Evolutionary conservation across 129 eudicot species (phyloP).

Genomic region (Saussurea involucrata): DNA sequence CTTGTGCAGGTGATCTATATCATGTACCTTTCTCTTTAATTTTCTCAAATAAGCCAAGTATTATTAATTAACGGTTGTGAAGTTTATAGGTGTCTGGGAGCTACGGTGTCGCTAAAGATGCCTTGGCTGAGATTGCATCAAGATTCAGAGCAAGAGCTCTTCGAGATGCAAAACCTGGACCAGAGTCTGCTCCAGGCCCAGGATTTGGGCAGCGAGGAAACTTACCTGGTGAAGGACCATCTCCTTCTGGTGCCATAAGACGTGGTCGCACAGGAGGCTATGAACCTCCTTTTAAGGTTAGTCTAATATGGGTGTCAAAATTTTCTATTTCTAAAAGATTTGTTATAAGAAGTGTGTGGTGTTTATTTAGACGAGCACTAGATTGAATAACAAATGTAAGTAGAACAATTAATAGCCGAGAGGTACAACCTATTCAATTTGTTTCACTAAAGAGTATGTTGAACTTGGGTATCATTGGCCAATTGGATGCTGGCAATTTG

Average conservation of each 20-base stretch:
- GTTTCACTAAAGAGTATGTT: background rate
- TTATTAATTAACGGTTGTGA: background rate
- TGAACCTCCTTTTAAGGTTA: slow-evolving; percentile 48
- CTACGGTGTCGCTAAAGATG: slow-evolving; percentile 65
- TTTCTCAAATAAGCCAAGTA: background rate
- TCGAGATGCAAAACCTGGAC: slow-evolving; percentile 52
- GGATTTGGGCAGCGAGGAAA: slow-evolving; percentile 40
- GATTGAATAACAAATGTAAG: background rate
- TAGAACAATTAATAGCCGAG: background rate
- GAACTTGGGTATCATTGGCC: background rate
- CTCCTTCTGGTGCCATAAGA: slow-evolving; percentile 35
- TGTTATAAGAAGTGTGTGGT: background rate
- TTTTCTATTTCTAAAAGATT: background rate
- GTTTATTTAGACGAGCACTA: background rate
- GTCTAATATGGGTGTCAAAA: background rate
- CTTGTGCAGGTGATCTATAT: slow-evolving; percentile 67
- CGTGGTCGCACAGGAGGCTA: slow-evolving; percentile 43
- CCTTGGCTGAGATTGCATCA: slow-evolving; percentile 67
- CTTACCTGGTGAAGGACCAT: slow-evolving; percentile 36
- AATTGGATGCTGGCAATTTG: too few species aligned
- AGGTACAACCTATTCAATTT: background rate
- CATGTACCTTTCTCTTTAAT: background rate
- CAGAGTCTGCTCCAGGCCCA: slow-evolving; percentile 44
- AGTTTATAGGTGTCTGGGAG: slow-evolving; percentile 60
- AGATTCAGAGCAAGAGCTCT: slow-evolving; percentile 71